A percentile compares a stretch with the other conserved stretches of the same genome.
Evolutionary conservation across 257 asterid genomes (phyloP).

Genomic region (Paraleonurus japonicus): DNA sequence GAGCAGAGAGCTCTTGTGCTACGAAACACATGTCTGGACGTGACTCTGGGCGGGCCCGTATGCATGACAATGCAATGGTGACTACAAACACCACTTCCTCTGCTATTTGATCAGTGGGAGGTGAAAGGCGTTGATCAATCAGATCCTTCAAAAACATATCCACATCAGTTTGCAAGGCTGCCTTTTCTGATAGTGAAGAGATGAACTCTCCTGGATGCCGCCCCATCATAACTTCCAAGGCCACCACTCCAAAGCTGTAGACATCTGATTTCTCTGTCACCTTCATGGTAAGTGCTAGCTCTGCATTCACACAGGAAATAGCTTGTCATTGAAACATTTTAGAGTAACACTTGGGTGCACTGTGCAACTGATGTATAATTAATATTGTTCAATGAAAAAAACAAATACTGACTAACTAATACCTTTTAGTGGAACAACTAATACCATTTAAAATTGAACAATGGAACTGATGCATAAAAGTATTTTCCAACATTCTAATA

Average conservation of each 20-base stretch:
- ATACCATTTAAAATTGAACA: too few relatives aligned
- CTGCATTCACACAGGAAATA: conserved; percentile 39
- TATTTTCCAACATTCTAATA: too few relatives aligned
- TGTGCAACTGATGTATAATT: too few relatives aligned
- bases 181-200: conserved; percentile 43
- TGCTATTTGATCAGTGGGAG: conserved; percentile 58
- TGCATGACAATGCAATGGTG: conserved; percentile 71
- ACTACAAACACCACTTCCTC: conserved; percentile 65
- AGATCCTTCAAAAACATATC: conserved; percentile 54
- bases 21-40: conserved; percentile 81
- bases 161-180: conserved; percentile 24
- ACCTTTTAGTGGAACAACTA: too few relatives aligned
- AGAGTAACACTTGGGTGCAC: too few relatives aligned
- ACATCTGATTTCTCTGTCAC: conserved; percentile 88
- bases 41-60: conserved; percentile 47
- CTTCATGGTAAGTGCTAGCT: conserved; percentile 75
- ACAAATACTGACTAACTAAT: too few relatives aligned
- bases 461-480: too few relatives aligned
- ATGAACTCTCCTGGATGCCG: conserved; percentile 80
- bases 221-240: conserved; percentile 83
- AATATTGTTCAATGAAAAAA: too few relatives aligned
- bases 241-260: conserved; percentile 93
- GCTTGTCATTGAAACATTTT: background rate
- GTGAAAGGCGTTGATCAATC: conserved; percentile 66
- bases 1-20: conserved; percentile 76